phyloP scores from a whole-genome alignment of 176 grass and related monocot species.

The Neostapfia colusana region DNA sequence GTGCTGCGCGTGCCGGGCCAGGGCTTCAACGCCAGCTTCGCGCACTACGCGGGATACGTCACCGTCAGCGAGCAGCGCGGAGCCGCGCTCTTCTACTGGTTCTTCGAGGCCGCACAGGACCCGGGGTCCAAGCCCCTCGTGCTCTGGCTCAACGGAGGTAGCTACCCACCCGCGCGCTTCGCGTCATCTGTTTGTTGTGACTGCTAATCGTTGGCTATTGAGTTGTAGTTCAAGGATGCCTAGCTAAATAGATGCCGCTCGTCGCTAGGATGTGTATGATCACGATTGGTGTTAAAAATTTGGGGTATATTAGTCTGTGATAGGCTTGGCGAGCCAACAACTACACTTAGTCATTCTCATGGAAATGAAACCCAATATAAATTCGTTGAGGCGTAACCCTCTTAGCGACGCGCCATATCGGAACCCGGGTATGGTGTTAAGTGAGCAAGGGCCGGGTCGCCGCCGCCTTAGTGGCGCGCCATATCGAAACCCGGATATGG shows the following conservation, averaged over 20 bases:
- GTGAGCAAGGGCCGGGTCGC: no score
- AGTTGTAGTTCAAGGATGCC: background rate
- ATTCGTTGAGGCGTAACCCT: no score
- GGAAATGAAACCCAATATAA: no score
- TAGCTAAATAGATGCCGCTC: background rate
- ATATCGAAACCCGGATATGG: no score
- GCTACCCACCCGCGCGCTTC: background rate
- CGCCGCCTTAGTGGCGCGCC: no score
- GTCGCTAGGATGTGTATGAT: background rate
- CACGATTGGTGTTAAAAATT: background rate
- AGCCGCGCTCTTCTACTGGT: conserved; percentile 96
- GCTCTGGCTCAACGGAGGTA: conserved; percentile 97
- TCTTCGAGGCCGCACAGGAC: conserved; percentile 81
- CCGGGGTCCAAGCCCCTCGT: conserved; percentile 79
- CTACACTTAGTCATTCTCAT: no score
- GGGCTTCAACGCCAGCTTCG: conserved; percentile 72
- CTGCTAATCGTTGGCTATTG: background rate
- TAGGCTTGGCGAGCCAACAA: no score
- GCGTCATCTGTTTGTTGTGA: background rate
- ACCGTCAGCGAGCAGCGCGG: conserved; percentile 67
- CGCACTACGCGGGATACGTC: conserved; percentile 89
- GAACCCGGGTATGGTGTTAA: no score
- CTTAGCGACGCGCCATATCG: no score
- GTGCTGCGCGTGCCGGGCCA: conserved; percentile 71
- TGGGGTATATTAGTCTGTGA: background rate